phyloP scores from a whole-genome alignment of 352 stramenopile species.

The Globisporangium apiculatum region DNA sequence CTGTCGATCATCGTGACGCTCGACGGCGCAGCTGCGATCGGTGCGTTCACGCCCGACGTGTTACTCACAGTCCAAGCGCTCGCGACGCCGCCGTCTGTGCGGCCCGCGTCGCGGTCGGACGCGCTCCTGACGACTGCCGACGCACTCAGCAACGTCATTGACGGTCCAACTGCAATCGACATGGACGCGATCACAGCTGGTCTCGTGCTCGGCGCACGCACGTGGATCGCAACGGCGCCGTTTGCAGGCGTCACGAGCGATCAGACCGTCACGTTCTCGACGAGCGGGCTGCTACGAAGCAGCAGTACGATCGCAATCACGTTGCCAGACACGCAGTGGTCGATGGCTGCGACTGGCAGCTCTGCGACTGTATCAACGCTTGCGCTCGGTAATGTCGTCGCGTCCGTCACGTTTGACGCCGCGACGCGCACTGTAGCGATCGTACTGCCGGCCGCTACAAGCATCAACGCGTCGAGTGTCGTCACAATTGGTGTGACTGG shows the following conservation, averaged over 20 bases:
- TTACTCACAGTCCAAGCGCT: constrained; percentile 31
- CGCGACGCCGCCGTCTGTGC: constrained; percentile 33
- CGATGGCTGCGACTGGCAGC: constrained; percentile 13
- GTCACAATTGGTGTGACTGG: constrained; percentile 25
- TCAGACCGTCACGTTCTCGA: constrained; percentile 40
- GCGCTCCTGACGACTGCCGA: constrained; percentile 39
- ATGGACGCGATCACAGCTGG: constrained; percentile 40
- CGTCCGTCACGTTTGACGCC: constrained; percentile 24
- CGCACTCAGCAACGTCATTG: constrained; percentile 28
- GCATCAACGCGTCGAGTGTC: constrained; percentile 22
- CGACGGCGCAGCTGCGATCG: constrained; percentile 14
- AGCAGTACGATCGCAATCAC: constrained; percentile 36
- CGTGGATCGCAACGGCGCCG: constrained; percentile 32
- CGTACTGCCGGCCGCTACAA: constrained; percentile 14
- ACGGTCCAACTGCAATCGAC: constrained; percentile 32
- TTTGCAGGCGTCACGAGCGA: constrained; percentile 42
- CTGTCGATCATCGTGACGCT: constrained; percentile 16
- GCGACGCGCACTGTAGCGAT: constrained; percentile 25
- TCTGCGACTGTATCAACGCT: constrained; percentile 27
- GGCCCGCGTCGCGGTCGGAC: constrained; percentile 12
- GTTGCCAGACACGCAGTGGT: constrained; percentile 39
- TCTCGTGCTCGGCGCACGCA: constrained; percentile 32
- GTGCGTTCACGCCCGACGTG: constrained; percentile 20
- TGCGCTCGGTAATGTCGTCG: constrained; percentile 20
- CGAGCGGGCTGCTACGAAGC: constrained; percentile 26